phyloP scores from a whole-genome alignment of 2,329 filamentous ascomycete genomes.

The Aspergillus sp. region DNA sequence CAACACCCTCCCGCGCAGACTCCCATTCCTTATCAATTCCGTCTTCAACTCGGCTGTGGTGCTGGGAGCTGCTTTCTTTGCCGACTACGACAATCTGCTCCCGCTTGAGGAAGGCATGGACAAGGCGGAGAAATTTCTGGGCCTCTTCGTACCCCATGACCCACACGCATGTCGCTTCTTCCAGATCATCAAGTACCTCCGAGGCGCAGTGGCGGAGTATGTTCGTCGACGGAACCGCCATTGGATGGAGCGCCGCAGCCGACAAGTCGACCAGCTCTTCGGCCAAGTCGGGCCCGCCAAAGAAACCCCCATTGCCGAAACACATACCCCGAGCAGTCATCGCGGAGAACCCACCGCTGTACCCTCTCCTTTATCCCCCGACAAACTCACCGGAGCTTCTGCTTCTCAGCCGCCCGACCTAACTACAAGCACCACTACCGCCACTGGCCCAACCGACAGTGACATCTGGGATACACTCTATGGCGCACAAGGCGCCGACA shows the following conservation, averaged over 20 bases:
- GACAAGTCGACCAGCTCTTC: constrained; percentile 47
- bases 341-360: constrained; percentile 13
- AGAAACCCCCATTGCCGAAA: constrained; percentile 14
- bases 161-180: constrained; percentile 39
- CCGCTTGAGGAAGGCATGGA: constrained; percentile 37
- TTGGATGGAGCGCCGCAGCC: constrained; percentile 43
- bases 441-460: constrained; percentile 17
- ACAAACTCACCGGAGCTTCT: constrained; percentile 22
- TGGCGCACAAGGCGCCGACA: constrained; percentile 19
- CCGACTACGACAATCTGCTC: constrained; percentile 46
- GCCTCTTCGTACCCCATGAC: constrained; percentile 38
- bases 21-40: constrained; percentile 51
- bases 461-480: constrained; percentile 36
- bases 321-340: constrained; percentile 9
- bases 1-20: constrained; percentile 41
- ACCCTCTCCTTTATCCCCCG: constrained; percentile 27
- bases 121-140: constrained; percentile 39
- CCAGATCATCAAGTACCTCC: constrained; percentile 45
- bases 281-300: constrained; percentile 34
- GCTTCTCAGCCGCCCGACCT: constrained; percentile 16
- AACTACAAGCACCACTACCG: constrained; percentile 11
- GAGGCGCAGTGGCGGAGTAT: constrained; percentile 40
- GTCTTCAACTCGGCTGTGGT: constrained; percentile 51
- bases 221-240: constrained; percentile 40
- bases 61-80: constrained; percentile 49